Evolutionary conservation across 371 early-diverging fungal genomes (phyloP).

Genomic region (Mucor irregularis): DNA sequence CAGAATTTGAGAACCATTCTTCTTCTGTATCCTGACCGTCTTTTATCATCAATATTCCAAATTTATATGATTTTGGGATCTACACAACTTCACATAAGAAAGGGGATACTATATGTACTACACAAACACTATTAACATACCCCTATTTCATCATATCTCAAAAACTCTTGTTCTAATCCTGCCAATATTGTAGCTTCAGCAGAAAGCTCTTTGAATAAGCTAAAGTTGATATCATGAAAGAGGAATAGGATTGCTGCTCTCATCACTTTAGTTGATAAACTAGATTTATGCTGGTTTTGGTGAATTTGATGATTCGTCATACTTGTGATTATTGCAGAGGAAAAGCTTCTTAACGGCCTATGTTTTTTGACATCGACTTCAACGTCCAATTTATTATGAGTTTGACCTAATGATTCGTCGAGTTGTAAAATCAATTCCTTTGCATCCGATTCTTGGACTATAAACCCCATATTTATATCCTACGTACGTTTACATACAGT

Average conservation of each 20-base stretch:
- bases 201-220: slow-evolving; percentile 31
- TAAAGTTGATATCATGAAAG: slow-evolving; percentile 19
- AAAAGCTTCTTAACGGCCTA: slow-evolving; percentile 15
- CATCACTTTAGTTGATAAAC: slow-evolving; percentile 2
- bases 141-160: slow-evolving; percentile 55
- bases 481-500: too few relatives aligned
- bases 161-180: slow-evolving; percentile 58
- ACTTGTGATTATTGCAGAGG: slow-evolving; percentile 16
- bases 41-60: slow-evolving; percentile 71
- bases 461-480: slow-evolving; percentile 13
- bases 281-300: not conserved
- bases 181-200: slow-evolving; percentile 39
- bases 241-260: slow-evolving; percentile 15
- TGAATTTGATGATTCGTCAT: not conserved
- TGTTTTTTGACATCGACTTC: slow-evolving; percentile 1
- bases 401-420: slow-evolving; percentile 6
- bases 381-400: slow-evolving; percentile 3
- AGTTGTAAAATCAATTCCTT: slow-evolving; percentile 15
- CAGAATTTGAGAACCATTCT: slow-evolving; percentile 73
- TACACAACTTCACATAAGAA: too few relatives aligned
- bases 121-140: slow-evolving; percentile 36
- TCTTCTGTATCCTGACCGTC: slow-evolving; percentile 76
- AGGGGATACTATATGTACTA: slow-evolving; percentile 32
- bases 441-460: slow-evolving; percentile 14
- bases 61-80: slow-evolving; percentile 74